Conservation (phyloP, 768 basidiomycete genomes). For the Clathrus columnatus region DNA sequence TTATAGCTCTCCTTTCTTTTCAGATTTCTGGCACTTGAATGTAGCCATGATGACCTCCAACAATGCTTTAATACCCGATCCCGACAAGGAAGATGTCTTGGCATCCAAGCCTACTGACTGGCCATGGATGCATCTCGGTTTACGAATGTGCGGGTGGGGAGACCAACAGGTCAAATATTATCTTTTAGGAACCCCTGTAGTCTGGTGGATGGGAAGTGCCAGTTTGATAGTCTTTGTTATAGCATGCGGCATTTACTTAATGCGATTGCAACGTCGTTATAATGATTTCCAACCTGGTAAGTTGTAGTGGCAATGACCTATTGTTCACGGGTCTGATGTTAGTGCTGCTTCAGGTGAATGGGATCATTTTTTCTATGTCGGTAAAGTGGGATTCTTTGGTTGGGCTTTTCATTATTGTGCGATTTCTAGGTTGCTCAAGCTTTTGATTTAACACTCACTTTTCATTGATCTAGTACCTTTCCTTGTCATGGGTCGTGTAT, state of each 20-base stretch:
- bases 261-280: slow-evolving; percentile 83
- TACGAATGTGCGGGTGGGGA: slow-evolving; percentile 98
- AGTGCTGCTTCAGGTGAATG: slow-evolving; percentile 55
- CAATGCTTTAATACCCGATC: slow-evolving; percentile 94
- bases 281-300: slow-evolving; percentile 81
- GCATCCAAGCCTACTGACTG: slow-evolving; percentile 90
- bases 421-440: slow-evolving; percentile 19
- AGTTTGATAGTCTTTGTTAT: slow-evolving; percentile 52
- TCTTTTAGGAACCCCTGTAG: slow-evolving; percentile 81
- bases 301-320: slow-evolving; percentile 21
- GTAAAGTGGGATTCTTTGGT: slow-evolving; percentile 84
- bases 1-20: slow-evolving; percentile 86
- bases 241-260: slow-evolving; percentile 57
- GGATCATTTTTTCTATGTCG: slow-evolving; percentile 90
- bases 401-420: slow-evolving; percentile 87
- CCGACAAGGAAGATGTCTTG: slow-evolving; percentile 97
- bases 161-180: slow-evolving; percentile 86
- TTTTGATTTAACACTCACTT: neutral
- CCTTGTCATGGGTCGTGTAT: slow-evolving; percentile 92
- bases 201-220: slow-evolving; percentile 78
- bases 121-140: slow-evolving; percentile 82
- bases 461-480: slow-evolving; percentile 62
- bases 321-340: slow-evolving; percentile 5
- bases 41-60: slow-evolving; percentile 99
- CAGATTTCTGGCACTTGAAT: slow-evolving; percentile 98